phyloP scores from a whole-genome alignment of 371 early-diverging fungal species.

The Mucor plumbeus region DNA sequence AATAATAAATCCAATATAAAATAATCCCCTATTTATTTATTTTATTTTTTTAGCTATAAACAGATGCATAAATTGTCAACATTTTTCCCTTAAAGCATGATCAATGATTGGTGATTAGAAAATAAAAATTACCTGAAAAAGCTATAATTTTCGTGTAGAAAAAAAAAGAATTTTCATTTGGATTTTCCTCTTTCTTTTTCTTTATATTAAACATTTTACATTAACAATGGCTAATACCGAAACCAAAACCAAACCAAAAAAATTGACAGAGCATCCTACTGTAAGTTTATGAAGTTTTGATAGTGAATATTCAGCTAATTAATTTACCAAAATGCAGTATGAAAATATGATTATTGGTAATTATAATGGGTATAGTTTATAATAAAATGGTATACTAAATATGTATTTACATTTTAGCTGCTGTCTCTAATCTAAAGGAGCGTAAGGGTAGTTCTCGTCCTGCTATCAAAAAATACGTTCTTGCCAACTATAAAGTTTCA shows the following conservation, averaged over 20 bases:
- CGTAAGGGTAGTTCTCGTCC: slow-evolving; percentile 74
- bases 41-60: too few relatives aligned
- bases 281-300: neutral
- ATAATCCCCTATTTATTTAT: too few relatives aligned
- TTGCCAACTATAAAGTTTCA: slow-evolving; percentile 68
- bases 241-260: slow-evolving; percentile 8
- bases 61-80: too few relatives aligned
- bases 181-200: slow-evolving; percentile 3
- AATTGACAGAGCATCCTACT: neutral
- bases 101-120: slow-evolving; percentile 1
- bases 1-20: too few relatives aligned
- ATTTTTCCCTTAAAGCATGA: neutral
- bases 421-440: slow-evolving; percentile 63
- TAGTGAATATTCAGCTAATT: neutral
- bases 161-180: neutral
- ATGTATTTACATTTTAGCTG: slow-evolving; percentile 24
- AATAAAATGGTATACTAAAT: neutral
- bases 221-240: slow-evolving; percentile 6
- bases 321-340: slow-evolving; percentile 13
- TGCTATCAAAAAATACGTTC: slow-evolving; percentile 76
- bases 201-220: neutral
- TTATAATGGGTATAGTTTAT: neutral
- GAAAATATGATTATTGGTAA: slow-evolving; percentile 29
- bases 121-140: slow-evolving; percentile 6
- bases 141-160: neutral